Conservation (phyloP, 805 yeast genomes). For the Zygosaccharomyces kombuchaensis region DNA sequence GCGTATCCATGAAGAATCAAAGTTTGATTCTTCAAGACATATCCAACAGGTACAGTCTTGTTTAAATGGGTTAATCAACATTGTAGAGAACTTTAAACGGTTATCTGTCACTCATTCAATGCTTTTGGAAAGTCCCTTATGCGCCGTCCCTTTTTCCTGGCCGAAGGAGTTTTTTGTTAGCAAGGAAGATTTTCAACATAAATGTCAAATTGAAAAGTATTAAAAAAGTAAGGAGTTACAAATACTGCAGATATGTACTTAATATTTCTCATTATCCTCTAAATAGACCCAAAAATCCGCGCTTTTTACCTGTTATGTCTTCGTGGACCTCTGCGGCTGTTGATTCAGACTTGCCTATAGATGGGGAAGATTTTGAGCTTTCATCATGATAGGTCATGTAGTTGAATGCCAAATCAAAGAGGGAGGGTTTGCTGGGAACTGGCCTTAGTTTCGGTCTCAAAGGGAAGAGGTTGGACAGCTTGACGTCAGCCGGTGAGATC, state of each 20-base stretch:
- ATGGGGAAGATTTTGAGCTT: slow-evolving; percentile 9
- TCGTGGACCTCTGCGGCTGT: slow-evolving; percentile 6
- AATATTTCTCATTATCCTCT: slow-evolving; percentile 41
- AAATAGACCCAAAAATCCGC: slow-evolving; percentile 72
- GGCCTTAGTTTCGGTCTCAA: slow-evolving; percentile 47
- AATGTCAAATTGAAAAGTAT: neutral
- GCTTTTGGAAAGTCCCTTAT: neutral
- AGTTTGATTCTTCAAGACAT: slow-evolving; percentile 25
- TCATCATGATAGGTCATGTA: slow-evolving; percentile 54
- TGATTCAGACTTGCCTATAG: slow-evolving; percentile 16
- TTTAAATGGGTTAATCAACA: slow-evolving; percentile 3
- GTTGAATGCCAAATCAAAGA: slow-evolving; percentile 87
- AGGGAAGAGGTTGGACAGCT: slow-evolving; percentile 28
- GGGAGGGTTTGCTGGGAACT: slow-evolving; percentile 77
- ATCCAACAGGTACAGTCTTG: slow-evolving; percentile 28
- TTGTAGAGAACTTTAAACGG: neutral
- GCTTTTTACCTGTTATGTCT: slow-evolving; percentile 42
- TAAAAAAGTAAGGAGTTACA: neutral
- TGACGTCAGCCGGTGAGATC: slow-evolving; percentile 22
- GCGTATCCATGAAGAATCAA: slow-evolving; percentile 19
- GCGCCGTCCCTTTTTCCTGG: neutral
- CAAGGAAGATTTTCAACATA: neutral
- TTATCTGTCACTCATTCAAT: neutral
- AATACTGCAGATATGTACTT: neutral
- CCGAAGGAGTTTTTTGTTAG: neutral